A percentile compares a stretch with the other conserved stretches of the same genome.
These are phyloP conservation scores for Setaria italica DNA, from an alignment of 202 grass and related monocot species.

Conservation along the genomic window DNA sequence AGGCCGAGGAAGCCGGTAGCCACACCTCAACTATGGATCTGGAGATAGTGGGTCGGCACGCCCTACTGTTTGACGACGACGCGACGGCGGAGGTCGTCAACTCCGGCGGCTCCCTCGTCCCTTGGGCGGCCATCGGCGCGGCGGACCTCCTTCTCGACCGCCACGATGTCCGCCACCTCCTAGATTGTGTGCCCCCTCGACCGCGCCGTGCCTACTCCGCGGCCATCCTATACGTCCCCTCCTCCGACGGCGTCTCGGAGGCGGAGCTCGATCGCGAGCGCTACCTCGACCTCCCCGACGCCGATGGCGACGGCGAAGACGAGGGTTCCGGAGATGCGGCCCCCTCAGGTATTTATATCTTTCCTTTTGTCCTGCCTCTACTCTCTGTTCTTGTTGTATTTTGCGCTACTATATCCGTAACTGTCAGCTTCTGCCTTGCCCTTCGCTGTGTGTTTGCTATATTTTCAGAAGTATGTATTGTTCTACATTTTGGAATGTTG, in stretches of 20 bases:
- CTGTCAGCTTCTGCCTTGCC: neutral
- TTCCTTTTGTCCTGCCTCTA: neutral
- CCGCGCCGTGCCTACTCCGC: conserved; percentile 52
- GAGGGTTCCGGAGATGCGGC: conserved; percentile 21
- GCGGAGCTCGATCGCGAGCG: conserved; percentile 78
- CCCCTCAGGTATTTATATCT: conserved; percentile 45
- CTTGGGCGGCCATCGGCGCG: conserved; percentile 64
- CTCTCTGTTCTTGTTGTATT: neutral
- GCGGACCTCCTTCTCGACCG: conserved; percentile 80
- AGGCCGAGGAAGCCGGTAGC: neutral
- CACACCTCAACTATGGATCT: conserved; percentile 65
- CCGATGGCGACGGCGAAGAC: conserved; percentile 12
- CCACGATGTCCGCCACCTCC: conserved; percentile 88
- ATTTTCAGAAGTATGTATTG: neutral
- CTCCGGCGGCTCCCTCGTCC: conserved; percentile 76
- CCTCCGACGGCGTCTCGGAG: conserved; percentile 56
- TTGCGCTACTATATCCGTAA: neutral
- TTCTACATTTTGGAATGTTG: neutral
- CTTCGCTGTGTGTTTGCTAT: neutral
- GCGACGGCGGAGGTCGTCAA: conserved; percentile 71
- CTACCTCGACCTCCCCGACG: conserved; percentile 63
- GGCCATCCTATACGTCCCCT: conserved; percentile 37
- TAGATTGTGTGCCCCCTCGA: conserved; percentile 81
- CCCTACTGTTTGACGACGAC: conserved; percentile 95
- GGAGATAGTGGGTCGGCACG: conserved; percentile 70